Percentiles rank a stretch among this genome's conserved stretches.
Conservation (phyloP, 225 moss, liverwort and hornwort species). For the Climacium dendroides region DNA sequence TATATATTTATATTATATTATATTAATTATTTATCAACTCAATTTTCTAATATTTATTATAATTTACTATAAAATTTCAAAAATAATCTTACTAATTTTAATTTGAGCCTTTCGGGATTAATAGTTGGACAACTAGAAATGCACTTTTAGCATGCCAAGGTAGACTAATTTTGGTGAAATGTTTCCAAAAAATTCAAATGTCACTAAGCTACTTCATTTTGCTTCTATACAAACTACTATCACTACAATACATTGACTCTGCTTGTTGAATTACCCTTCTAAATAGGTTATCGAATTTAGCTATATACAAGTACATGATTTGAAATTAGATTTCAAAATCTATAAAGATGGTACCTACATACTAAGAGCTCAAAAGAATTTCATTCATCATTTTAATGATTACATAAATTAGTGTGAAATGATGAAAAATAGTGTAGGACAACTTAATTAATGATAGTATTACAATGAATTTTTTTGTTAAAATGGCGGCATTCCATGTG, state of each 20-base stretch:
- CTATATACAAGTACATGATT: background rate
- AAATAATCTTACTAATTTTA: background rate
- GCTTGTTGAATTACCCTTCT: rapidly evolving
- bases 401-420: background rate
- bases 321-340: background rate
- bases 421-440: background rate
- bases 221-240: background rate
- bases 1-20: no score
- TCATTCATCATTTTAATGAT: background rate
- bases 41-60: no score
- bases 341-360: rapidly evolving
- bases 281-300: background rate
- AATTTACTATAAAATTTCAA: background rate
- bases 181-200: background rate
- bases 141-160: no score
- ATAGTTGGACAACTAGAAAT: background rate
- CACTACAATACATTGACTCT: background rate
- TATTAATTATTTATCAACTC: no score
- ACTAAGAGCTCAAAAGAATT: background rate
- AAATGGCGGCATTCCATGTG: no score
- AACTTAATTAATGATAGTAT: background rate
- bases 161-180: background rate
- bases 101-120: background rate
- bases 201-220: background rate
- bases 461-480: no score